Evolutionary conservation across 306 rosid species (phyloP).

Genomic region (Gleditsia sinensis): DNA sequence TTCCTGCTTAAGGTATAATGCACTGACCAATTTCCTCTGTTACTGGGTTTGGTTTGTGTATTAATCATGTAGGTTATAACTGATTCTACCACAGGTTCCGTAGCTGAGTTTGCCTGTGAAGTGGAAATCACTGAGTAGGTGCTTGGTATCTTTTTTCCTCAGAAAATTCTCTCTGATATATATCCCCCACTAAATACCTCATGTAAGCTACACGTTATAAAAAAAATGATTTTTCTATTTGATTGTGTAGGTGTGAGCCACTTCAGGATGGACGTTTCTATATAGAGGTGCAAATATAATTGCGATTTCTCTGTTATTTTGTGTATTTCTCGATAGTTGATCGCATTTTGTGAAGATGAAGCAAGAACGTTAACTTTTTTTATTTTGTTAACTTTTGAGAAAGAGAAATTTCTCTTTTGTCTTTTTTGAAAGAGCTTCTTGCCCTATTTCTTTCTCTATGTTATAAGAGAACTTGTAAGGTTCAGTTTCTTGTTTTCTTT

Average conservation of each 20-base stretch:
- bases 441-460: constrained; percentile 2
- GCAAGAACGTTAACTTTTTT: constrained; percentile 7
- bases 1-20: constrained; percentile 33
- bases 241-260: constrained; percentile 84
- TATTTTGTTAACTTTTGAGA: constrained; percentile 19
- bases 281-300: constrained; percentile 70
- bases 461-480: constrained; percentile 2
- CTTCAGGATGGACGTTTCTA: constrained; percentile 98
- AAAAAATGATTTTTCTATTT: constrained; percentile 2
- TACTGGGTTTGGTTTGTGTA: constrained; percentile 38
- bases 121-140: constrained; percentile 99
- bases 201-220: neutral
- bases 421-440: neutral
- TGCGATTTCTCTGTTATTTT: constrained; percentile 25
- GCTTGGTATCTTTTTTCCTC: constrained; percentile 32
- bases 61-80: constrained; percentile 64
- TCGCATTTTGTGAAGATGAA: constrained; percentile 27
- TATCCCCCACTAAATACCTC: constrained; percentile 17
- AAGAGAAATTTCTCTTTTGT: constrained; percentile 2
- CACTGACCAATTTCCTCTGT: constrained; percentile 29
- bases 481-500: neutral
- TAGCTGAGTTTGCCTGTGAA: constrained; percentile 95
- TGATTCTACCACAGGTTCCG: constrained; percentile 72
- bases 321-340: too few species aligned
- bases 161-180: constrained; percentile 10